These are phyloP conservation scores for Zopfia rhizophila DNA, from an alignment of 2,329 filamentous ascomycete species.

Conservation along the genomic window DNA sequence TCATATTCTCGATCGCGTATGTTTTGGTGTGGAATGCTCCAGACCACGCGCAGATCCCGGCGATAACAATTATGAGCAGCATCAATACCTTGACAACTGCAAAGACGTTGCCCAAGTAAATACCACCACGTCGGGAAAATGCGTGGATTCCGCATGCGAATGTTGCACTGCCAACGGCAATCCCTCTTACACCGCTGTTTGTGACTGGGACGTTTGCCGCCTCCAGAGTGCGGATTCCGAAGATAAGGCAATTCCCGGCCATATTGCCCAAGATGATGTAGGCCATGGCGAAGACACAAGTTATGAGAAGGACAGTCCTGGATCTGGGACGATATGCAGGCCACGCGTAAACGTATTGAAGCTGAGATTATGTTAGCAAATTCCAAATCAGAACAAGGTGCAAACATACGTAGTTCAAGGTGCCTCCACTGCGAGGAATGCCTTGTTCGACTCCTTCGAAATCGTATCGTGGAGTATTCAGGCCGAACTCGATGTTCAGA, in stretches of 20 bases:
- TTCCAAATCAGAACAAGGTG: not conserved
- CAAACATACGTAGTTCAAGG: slow-evolving; percentile 31
- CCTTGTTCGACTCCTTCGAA: slow-evolving; percentile 27
- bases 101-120: slow-evolving; percentile 62
- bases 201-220: slow-evolving; percentile 40
- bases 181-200: slow-evolving; percentile 54
- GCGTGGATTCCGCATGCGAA: slow-evolving; percentile 61
- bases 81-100: slow-evolving; percentile 62
- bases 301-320: slow-evolving; percentile 45
- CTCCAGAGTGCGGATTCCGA: slow-evolving; percentile 53
- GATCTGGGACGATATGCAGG: slow-evolving; percentile 18
- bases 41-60: slow-evolving; percentile 41
- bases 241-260: slow-evolving; percentile 61
- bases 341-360: slow-evolving; percentile 59
- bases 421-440: slow-evolving; percentile 33
- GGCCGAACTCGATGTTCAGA: slow-evolving; percentile 32
- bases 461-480: slow-evolving; percentile 26
- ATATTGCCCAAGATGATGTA: slow-evolving; percentile 62
- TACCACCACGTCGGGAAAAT: slow-evolving; percentile 61
- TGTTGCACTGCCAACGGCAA: slow-evolving; percentile 59
- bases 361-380: slow-evolving; percentile 29
- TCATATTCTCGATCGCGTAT: slow-evolving; percentile 37
- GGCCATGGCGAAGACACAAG: slow-evolving; percentile 58
- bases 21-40: slow-evolving; percentile 10
- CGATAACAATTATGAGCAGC: slow-evolving; percentile 59